Conservation (phyloP, 1,284 basidiomycete species). For the Moniliophthora roreri region DNA sequence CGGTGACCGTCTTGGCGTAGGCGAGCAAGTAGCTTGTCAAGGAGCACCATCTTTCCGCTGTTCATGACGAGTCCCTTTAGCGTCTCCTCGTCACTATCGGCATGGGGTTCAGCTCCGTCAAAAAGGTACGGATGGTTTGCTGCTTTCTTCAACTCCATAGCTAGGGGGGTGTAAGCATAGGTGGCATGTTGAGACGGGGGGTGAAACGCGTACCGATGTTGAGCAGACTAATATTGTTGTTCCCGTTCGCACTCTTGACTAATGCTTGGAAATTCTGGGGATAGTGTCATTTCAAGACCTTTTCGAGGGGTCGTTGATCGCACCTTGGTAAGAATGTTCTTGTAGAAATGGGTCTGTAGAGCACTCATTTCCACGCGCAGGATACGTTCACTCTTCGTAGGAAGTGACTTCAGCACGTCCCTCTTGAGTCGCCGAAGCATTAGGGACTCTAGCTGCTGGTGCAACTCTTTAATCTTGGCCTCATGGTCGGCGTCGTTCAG, state of each 20-base stretch:
- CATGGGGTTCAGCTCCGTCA: constrained; percentile 87
- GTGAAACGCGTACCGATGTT: constrained; percentile 72
- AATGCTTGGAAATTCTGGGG: constrained; percentile 90
- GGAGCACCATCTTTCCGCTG: constrained; percentile 95
- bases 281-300: background rate
- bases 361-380: constrained; percentile 97
- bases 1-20: constrained; percentile 93
- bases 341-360: constrained; percentile 98
- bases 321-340: constrained; percentile 97
- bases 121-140: constrained; percentile 99
- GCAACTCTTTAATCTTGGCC: constrained; percentile 91
- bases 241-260: constrained; percentile 83
- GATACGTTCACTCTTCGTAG: constrained; percentile 98
- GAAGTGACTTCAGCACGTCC: constrained; percentile 96
- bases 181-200: constrained; percentile 5
- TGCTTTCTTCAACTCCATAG: constrained; percentile 97
- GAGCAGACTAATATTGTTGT: constrained; percentile 87
- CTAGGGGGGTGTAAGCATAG: constrained; percentile 32
- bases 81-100: constrained; percentile 80
- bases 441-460: constrained; percentile 89
- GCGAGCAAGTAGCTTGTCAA: constrained; percentile 90
- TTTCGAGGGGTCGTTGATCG: constrained; percentile 12
- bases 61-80: constrained; percentile 97
- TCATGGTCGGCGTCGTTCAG: constrained; percentile 92
- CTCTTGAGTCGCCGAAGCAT: constrained; percentile 96